phyloP scores from a whole-genome alignment of 2,329 filamentous ascomycete species.

The Dissoconium aciculare region DNA sequence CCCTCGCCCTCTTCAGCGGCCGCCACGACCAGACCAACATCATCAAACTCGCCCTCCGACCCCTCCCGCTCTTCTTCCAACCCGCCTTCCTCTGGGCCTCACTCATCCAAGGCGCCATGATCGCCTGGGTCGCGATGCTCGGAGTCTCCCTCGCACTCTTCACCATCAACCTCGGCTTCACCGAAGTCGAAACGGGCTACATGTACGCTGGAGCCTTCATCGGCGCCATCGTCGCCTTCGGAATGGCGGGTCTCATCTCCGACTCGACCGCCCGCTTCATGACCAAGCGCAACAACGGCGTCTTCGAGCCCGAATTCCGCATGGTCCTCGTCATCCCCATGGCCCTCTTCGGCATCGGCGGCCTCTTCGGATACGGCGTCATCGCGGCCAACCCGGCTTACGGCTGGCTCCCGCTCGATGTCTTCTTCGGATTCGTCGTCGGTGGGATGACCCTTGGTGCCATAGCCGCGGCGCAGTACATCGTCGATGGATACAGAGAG shows the following conservation, averaged over 20 bases:
- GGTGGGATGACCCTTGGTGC: constrained; percentile 81
- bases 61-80: constrained; percentile 69
- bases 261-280: constrained; percentile 56
- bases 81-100: constrained; percentile 72
- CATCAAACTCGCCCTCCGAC: constrained; percentile 49
- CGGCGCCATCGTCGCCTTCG: constrained; percentile 62
- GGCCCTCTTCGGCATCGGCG: constrained; percentile 59
- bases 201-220: constrained; percentile 70
- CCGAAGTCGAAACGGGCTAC: constrained; percentile 62
- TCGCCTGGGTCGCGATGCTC: constrained; percentile 92
- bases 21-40: constrained; percentile 67
- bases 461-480: constrained; percentile 66
- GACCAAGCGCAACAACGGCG: constrained; percentile 56
- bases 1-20: constrained; percentile 76
- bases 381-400: constrained; percentile 44
- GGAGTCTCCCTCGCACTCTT: constrained; percentile 62
- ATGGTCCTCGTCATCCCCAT: constrained; percentile 72
- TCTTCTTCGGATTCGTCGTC: constrained; percentile 69
- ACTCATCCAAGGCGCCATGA: constrained; percentile 75
- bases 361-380: constrained; percentile 70
- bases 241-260: constrained; percentile 52
- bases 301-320: constrained; percentile 86
- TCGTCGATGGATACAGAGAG: constrained; percentile 77
- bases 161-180: constrained; percentile 68
- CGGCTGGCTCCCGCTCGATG: constrained; percentile 54